Percentiles rank a stretch among this genome's conserved stretches.
phyloP scores from a whole-genome alignment of 352 stramenopile genomes.

The Phytophthora fragariaefolia region DNA sequence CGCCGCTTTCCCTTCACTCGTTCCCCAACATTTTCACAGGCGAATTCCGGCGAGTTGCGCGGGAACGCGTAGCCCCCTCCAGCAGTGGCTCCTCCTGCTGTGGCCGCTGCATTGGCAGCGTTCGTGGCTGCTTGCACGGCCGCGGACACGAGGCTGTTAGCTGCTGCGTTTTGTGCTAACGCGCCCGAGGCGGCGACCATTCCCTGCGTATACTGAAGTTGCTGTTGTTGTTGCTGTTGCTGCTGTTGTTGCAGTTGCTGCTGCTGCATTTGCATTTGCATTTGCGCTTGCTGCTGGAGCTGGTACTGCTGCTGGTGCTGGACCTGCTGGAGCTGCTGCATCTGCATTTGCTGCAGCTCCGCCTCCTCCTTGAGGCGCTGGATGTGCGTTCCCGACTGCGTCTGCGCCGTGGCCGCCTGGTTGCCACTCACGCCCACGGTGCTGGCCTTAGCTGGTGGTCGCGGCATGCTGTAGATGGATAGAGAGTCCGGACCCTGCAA shows the following conservation, averaged over 20 bases:
- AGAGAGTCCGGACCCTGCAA: slow-evolving; percentile 18
- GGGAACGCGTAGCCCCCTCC: slow-evolving; percentile 61
- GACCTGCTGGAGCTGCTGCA: slow-evolving; percentile 38
- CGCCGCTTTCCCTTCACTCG: slow-evolving; percentile 84
- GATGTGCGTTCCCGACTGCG: slow-evolving; percentile 32
- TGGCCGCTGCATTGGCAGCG: slow-evolving; percentile 29
- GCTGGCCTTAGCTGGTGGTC: slow-evolving; percentile 29
- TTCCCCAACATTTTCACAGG: slow-evolving; percentile 83
- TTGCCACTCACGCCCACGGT: slow-evolving; percentile 24
- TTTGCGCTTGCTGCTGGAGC: slow-evolving; percentile 35
- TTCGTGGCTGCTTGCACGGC: slow-evolving; percentile 51
- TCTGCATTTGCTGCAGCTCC: slow-evolving; percentile 36
- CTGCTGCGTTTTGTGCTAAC: slow-evolving; percentile 39
- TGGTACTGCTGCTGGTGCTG: slow-evolving; percentile 39
- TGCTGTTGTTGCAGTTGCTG: slow-evolving; percentile 45
- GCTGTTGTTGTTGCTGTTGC: slow-evolving; percentile 45
- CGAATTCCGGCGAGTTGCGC: slow-evolving; percentile 79
- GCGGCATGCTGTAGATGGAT: slow-evolving; percentile 33
- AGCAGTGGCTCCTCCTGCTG: slow-evolving; percentile 33
- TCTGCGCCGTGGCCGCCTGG: slow-evolving; percentile 16
- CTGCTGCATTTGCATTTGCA: slow-evolving; percentile 38
- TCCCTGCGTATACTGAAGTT: slow-evolving; percentile 41
- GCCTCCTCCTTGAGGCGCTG: slow-evolving; percentile 32
- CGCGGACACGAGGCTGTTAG: slow-evolving; percentile 49
- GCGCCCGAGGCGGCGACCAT: slow-evolving; percentile 34